These are phyloP conservation scores for Santalum album DNA, from an alignment of 164 flowering plant species.

Conservation along the genomic window DNA sequence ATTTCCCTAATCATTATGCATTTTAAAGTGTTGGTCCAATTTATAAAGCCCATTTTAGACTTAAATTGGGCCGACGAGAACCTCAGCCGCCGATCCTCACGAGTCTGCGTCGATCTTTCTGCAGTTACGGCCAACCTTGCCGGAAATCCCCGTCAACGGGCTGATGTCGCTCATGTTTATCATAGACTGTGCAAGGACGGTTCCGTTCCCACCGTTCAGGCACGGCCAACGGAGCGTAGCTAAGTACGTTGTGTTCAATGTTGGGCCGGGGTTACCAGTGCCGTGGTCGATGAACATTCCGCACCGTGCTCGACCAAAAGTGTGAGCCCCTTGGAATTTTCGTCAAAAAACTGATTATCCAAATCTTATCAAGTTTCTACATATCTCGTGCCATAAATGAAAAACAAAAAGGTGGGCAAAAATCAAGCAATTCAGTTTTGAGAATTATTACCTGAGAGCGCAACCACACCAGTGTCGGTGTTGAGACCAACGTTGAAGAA, in stretches of 20 bases:
- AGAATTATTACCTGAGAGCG: constrained; percentile 4
- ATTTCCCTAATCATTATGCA: too few species aligned
- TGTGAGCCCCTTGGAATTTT: not conserved
- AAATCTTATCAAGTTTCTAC: too few species aligned
- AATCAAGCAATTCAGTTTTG: too few species aligned
- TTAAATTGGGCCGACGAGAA: constrained; percentile 2
- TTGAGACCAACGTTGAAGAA: not conserved
- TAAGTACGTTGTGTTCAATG: not conserved
- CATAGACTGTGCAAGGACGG: constrained; percentile 24
- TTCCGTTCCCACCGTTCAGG: not conserved
- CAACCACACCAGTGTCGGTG: not conserved
- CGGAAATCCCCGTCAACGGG: constrained; percentile 29
- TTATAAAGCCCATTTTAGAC: too few species aligned
- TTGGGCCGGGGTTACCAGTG: not conserved
- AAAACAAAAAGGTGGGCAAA: too few species aligned
- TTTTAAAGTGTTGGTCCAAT: too few species aligned
- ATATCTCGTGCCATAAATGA: too few species aligned
- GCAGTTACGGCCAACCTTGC: constrained; percentile 39
- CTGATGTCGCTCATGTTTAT: constrained; percentile 36
- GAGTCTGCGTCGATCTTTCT: constrained; percentile 34
- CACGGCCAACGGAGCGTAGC: not conserved
- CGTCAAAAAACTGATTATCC: too few species aligned
- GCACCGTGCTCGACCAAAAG: not conserved
- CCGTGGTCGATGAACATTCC: not conserved
- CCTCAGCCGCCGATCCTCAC: constrained; percentile 19